Conservation (phyloP, 495 filamentous ascomycete genomes). For the Usnea hakonensis region DNA sequence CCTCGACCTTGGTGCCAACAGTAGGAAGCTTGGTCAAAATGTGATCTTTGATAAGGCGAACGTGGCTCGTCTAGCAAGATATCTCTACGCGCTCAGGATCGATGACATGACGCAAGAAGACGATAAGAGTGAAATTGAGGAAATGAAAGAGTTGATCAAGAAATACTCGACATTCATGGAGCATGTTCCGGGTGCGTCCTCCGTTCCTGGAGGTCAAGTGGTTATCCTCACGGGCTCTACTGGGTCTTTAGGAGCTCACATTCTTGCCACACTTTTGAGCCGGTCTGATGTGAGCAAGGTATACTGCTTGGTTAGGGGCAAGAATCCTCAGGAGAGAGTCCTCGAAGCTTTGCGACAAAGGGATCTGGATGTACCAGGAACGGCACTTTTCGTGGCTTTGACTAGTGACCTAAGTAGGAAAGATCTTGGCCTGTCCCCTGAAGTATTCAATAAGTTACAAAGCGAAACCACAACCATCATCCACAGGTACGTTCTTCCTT, state of each 20-base stretch:
- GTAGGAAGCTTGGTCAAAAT: conserved; percentile 34
- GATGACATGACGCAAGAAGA: conserved; percentile 20
- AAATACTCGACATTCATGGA: conserved; percentile 42
- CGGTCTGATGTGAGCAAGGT: conserved; percentile 38
- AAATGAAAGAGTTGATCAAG: conserved; percentile 41
- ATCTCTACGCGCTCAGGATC: conserved; percentile 38
- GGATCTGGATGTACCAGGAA: conserved; percentile 22
- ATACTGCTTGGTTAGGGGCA: conserved; percentile 47
- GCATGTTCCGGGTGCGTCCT: conserved; percentile 27
- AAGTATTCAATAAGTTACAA: not conserved
- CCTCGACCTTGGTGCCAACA: conserved; percentile 32
- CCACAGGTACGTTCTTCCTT: not conserved
- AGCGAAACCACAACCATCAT: conserved; percentile 12
- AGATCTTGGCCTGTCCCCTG: conserved; percentile 16
- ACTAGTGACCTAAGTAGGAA: conserved; percentile 32
- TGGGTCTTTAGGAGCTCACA: conserved; percentile 50
- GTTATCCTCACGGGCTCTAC: conserved; percentile 56
- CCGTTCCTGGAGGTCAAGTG: conserved; percentile 24
- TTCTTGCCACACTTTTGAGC: conserved; percentile 41
- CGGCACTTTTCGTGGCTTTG: conserved; percentile 40
- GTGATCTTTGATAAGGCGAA: conserved; percentile 47
- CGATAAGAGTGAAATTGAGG: conserved; percentile 25
- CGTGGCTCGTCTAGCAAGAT: conserved; percentile 37
- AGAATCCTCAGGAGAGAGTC: conserved; percentile 28
- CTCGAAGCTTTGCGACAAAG: conserved; percentile 32